Evolutionary conservation across 345 rosid genomes (phyloP).

Genomic region (Hypericum androsaemum): DNA sequence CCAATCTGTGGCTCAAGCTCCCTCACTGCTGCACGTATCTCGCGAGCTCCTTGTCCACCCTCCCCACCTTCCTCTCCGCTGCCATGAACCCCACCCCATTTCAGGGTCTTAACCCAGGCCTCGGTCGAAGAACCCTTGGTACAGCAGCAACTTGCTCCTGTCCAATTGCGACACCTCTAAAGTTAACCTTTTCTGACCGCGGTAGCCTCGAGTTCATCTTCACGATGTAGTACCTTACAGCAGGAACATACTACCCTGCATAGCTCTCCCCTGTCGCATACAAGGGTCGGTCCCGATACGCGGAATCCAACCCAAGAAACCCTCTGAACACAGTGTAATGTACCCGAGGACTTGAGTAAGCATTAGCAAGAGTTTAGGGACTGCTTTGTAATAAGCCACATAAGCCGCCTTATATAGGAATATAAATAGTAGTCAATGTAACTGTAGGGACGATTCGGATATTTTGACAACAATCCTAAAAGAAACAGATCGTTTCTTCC

Average conservation of each 20-base stretch:
- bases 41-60: slow-evolving; percentile 40
- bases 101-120: slow-evolving; percentile 67
- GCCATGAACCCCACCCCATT: slow-evolving; percentile 49
- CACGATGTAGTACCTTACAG: slow-evolving; percentile 62
- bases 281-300: slow-evolving; percentile 42
- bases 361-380: too few relatives aligned
- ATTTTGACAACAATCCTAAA: too few relatives aligned
- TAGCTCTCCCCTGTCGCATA: slow-evolving; percentile 76
- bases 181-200: slow-evolving; percentile 26
- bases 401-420: too few relatives aligned
- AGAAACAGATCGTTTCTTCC: too few relatives aligned
- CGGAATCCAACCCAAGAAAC: slow-evolving; percentile 36
- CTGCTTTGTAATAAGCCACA: too few relatives aligned
- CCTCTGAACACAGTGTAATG: too few relatives aligned
- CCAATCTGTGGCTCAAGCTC: slow-evolving; percentile 44
- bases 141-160: slow-evolving; percentile 46
- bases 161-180: slow-evolving; percentile 67
- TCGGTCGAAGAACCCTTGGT: slow-evolving; percentile 62
- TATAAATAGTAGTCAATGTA: too few relatives aligned
- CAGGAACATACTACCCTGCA: slow-evolving; percentile 72
- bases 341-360: too few relatives aligned
- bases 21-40: slow-evolving; percentile 61
- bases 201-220: slow-evolving; percentile 30
- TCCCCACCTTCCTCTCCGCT: slow-evolving; percentile 60
- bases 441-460: too few relatives aligned